phyloP scores from a whole-genome alignment of 352 stramenopile genomes.

The Paralagenidium karlingii region DNA sequence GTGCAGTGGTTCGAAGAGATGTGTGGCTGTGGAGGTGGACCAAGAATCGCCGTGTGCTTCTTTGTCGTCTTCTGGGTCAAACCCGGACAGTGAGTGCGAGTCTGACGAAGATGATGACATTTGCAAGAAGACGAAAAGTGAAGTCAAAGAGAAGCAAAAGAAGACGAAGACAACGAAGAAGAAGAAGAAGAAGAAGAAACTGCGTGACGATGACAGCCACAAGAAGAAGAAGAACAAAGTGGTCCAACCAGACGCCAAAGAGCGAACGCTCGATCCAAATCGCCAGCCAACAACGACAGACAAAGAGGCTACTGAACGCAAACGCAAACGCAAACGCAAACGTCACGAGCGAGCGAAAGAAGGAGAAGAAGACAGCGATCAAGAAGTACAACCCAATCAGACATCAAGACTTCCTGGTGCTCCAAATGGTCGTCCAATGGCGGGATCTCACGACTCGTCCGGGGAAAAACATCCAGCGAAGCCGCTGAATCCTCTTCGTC shows the following conservation, averaged over 20 bases:
- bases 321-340: constrained; percentile 8
- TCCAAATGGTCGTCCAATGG: too few species aligned
- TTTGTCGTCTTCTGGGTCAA: too few species aligned
- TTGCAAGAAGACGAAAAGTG: too few species aligned
- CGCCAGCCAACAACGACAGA: not conserved
- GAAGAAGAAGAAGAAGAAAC: constrained; percentile 2
- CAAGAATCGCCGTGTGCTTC: too few species aligned
- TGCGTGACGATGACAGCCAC: not conserved
- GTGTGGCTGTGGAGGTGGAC: too few species aligned
- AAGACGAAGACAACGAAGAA: constrained; percentile 5
- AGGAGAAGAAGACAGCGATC: not conserved
- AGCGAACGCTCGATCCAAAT: not conserved
- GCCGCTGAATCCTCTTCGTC: too few species aligned
- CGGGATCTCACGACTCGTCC: too few species aligned
- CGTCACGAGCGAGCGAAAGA: not conserved
- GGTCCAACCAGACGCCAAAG: not conserved
- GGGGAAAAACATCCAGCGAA: too few species aligned
- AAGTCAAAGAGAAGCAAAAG: not conserved
- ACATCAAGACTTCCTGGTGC: too few species aligned
- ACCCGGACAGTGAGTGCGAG: too few species aligned
- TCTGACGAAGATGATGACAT: too few species aligned
- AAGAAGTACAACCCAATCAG: constrained; percentile 2
- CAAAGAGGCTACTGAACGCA: not conserved
- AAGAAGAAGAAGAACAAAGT: constrained; percentile 4
- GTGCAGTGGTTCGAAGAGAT: too few species aligned